Conservation (phyloP, 2,329 filamentous ascomycete species). For the Bipolaris cookei region DNA sequence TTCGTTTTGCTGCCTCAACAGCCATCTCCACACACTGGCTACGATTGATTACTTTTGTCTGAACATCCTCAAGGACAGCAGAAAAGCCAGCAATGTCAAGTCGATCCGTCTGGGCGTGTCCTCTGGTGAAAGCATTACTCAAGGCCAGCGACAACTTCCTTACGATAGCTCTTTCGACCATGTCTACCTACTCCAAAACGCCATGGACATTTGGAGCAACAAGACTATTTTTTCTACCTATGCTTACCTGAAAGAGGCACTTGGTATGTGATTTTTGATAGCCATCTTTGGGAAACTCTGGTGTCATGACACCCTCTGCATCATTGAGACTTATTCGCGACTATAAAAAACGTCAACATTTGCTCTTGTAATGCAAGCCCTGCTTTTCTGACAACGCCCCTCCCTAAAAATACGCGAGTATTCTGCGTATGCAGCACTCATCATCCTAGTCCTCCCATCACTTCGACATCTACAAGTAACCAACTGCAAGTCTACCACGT, state of each 20-base stretch:
- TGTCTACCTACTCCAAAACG: conserved; percentile 16
- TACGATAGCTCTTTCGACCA: conserved; percentile 23
- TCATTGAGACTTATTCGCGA: too few relatives aligned
- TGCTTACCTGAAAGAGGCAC: conserved; percentile 27
- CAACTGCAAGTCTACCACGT: conserved; percentile 26
- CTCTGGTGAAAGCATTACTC: conserved; percentile 14
- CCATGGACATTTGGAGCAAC: conserved; percentile 17
- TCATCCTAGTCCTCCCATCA: conserved; percentile 29
- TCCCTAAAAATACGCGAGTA: conserved; percentile 28
- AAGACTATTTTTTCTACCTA: conserved; percentile 23
- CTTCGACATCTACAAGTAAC: conserved; percentile 26
- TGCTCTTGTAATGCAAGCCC: neutral
- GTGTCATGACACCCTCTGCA: neutral
- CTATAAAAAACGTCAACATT: neutral
- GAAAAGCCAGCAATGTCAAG: conserved; percentile 27
- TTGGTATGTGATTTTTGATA: conserved; percentile 8
- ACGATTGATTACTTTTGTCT: conserved; percentile 35
- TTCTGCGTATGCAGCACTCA: conserved; percentile 32
- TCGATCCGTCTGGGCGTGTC: conserved; percentile 30
- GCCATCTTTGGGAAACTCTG: neutral
- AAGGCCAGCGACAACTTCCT: conserved; percentile 28
- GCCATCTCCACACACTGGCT: conserved; percentile 18
- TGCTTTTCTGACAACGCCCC: neutral
- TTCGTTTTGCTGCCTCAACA: conserved; percentile 22
- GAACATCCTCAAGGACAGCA: conserved; percentile 24